Evolutionary conservation across 163 green algal genomes (phyloP).

Genomic region (Chlamydomonas reinhardtii): DNA sequence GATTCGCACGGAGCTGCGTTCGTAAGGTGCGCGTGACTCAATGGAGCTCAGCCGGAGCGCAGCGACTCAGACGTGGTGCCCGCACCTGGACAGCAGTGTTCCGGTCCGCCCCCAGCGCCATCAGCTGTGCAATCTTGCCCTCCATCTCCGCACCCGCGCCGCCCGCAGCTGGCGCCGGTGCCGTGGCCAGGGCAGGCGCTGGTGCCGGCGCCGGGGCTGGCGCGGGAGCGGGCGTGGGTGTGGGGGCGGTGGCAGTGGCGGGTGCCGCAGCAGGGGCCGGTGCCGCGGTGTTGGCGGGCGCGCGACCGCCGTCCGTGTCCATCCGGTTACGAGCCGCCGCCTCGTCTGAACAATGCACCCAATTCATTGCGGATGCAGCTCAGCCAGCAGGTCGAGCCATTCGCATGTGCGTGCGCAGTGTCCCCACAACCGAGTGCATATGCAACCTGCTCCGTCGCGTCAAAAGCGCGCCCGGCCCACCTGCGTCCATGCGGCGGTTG

Average conservation of each 20-base stretch:
- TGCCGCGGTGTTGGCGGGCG: background rate
- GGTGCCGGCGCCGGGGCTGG: background rate
- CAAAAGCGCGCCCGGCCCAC: no score
- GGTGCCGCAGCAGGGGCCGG: constrained; percentile 13
- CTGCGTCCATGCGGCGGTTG: constrained; percentile 38
- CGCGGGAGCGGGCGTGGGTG: background rate
- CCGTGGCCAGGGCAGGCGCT: background rate
- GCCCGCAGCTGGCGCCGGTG: background rate
- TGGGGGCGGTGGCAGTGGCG: background rate
- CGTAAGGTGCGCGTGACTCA: no score
- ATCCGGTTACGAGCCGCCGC: background rate
- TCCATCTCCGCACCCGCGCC: constrained; percentile 21
- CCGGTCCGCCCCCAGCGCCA: constrained; percentile 60
- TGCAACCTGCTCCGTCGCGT: no score
- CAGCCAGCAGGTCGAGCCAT: no score
- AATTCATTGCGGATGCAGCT: no score
- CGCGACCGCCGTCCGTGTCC: constrained; percentile 4
- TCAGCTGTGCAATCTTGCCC: constrained; percentile 56
- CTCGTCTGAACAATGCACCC: background rate
- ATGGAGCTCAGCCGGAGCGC: no score
- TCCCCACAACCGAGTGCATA: no score
- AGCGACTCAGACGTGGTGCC: no score
- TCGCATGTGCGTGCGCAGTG: no score
- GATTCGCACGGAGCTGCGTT: no score
- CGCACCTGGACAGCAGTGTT: constrained; percentile 2